Evolutionary conservation across 257 asterid genomes (phyloP).

Genomic region (Solanum chilense): DNA sequence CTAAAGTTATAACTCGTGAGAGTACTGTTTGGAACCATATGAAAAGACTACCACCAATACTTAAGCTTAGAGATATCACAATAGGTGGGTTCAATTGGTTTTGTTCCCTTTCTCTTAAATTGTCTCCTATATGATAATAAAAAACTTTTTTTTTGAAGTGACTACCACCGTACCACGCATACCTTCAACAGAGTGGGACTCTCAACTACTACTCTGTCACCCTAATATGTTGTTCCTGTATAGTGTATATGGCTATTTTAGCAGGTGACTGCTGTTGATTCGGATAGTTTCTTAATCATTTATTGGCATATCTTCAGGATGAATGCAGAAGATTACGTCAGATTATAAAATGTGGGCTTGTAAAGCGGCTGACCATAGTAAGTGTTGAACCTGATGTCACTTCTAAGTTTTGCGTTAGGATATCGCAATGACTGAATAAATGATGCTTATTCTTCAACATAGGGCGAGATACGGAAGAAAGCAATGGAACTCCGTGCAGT

Average conservation of each 20-base stretch:
- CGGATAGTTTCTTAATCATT: neutral
- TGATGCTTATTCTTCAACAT: conserved; percentile 9
- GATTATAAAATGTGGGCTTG: conserved; percentile 73
- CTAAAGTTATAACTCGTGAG: neutral
- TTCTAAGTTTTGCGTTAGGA: neutral
- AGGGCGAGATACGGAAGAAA: conserved; percentile 73
- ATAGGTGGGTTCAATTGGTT: neutral
- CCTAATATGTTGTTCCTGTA: neutral
- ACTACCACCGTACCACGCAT: neutral
- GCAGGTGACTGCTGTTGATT: neutral
- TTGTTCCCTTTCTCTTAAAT: neutral
- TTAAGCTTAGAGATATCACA: neutral
- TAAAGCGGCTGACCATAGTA: conserved; percentile 63
- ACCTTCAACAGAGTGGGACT: neutral
- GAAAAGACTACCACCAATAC: neutral
- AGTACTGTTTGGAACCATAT: neutral
- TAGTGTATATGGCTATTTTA: neutral
- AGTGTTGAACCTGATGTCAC: conserved; percentile 16
- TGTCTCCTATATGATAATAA: neutral
- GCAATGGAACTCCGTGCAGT: conserved; percentile 59
- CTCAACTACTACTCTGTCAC: neutral
- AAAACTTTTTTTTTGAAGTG: neutral
- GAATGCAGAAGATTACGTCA: conserved; percentile 82
- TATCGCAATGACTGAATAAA: neutral
- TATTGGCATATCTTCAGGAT: conserved; percentile 35